These are phyloP conservation scores for Mycena rebaudengoi DNA, from an alignment of 768 basidiomycete species.

Conservation along the genomic window DNA sequence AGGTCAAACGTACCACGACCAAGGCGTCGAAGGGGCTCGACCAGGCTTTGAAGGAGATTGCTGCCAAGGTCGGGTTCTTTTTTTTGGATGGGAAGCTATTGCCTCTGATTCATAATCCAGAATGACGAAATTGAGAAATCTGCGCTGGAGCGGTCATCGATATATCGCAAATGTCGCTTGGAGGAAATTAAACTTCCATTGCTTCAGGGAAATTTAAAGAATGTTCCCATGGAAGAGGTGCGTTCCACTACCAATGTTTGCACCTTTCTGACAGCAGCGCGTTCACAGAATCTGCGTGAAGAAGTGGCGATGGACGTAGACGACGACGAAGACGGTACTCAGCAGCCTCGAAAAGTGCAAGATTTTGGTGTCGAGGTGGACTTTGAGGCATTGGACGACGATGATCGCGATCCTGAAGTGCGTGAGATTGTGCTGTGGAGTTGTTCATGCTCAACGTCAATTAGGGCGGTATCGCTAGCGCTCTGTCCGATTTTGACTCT, in stretches of 20 bases:
- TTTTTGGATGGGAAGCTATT: constrained; percentile 32
- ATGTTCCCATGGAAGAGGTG: constrained; percentile 97
- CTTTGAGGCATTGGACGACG: constrained; percentile 77
- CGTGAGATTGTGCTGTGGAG: not conserved
- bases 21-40: constrained; percentile 84
- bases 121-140: constrained; percentile 93
- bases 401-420: constrained; percentile 78
- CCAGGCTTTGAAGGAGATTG: constrained; percentile 90
- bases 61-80: constrained; percentile 63
- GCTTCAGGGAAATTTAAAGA: constrained; percentile 74
- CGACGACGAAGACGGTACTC: constrained; percentile 84
- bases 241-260: constrained; percentile 11
- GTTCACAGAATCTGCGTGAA: constrained; percentile 75
- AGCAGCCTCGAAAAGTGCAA: constrained; percentile 72
- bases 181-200: constrained; percentile 92
- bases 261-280: constrained; percentile 9
- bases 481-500: constrained; percentile 77
- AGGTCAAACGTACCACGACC: constrained; percentile 72
- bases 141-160: constrained; percentile 82
- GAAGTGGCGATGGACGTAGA: constrained; percentile 94
- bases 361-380: constrained; percentile 93
- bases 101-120: constrained; percentile 40
- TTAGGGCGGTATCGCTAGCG: constrained; percentile 70
- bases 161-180: constrained; percentile 92
- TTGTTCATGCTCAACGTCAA: not conserved